Evolutionary conservation across 805 yeast genomes (phyloP), one percentile per base, ranked within the genome.

Genomic region (Nakazawaea molendinolei): DNA sequence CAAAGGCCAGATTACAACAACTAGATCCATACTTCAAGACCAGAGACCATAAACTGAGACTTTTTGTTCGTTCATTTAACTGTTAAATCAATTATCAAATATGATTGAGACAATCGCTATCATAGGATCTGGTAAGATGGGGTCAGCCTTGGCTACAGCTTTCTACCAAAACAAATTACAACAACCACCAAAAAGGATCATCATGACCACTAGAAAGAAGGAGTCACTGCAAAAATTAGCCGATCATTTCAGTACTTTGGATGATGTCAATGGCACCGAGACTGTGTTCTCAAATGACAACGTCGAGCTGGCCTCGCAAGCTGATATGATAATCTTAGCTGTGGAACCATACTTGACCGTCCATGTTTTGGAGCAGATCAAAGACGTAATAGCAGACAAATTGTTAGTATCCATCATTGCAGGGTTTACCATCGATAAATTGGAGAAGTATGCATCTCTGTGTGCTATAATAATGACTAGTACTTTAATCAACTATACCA

Each of bases 71-170:
- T n/a, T n/a, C n/a, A n/a, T n/a, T n/a, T n/a, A n/a, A n/a, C n/a
- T n/a, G n/a, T n/a, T n/a, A n/a, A n/a, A n/a, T n/a, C n/a, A n/a
- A n/a, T n/a, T n/a, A n/a, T n/a, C n/a, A n/a, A n/a, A n/a, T n/a
- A n/a, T n/a, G n/a, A 27, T 31, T 5, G 12, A 31, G 17, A 19
- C 28, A 13, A 27, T 33, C 13, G 36, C 36, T 22, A 26, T 34
- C 13, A 16, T 34, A 8, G 39, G 34, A 3, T 35, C 34, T 20
- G 39, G 39, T 5, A 12, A 30, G 10, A 35, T 35, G 33, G 39
- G 39, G 9, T 23, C 33, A 5, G 33, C 39, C 4, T 6, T 35
- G 15, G 31, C 25, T 3, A 26, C 10, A 17, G 30, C 30, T 7
- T 10, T 35, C 6, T 18, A 20, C n/a, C 13, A 8, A 8, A 14